A percentile compares a stretch with the other conserved stretches of the same genome.
Conservation (phyloP, 257 asterid genomes). For the Leptodermis oblonga region DNA sequence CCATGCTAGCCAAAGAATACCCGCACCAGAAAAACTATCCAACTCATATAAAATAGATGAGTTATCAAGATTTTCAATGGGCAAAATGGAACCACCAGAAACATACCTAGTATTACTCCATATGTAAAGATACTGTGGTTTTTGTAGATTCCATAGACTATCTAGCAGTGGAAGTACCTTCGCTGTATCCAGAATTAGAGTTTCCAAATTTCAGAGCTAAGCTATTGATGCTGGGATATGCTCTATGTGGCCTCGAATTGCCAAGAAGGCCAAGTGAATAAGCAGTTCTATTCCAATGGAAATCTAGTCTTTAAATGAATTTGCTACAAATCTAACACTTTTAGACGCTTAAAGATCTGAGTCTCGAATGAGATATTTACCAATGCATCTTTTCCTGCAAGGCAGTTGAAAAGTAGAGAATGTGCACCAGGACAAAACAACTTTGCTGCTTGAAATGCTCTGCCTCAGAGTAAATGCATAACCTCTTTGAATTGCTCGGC, state of each 20-base stretch:
- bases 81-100: background rate
- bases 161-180: background rate
- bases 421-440: background rate
- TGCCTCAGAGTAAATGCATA: background rate
- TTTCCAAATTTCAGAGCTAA: slow-evolving; percentile 1
- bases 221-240: background rate
- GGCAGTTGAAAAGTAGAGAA: background rate
- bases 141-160: background rate
- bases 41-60: background rate
- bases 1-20: background rate
- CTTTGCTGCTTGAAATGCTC: background rate
- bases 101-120: background rate
- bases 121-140: background rate
- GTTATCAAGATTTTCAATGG: background rate
- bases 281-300: background rate
- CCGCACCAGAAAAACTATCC: background rate
- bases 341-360: background rate
- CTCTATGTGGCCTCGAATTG: background rate
- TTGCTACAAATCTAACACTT: slow-evolving; percentile 8
- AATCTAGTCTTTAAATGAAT: background rate
- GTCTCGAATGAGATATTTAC: background rate
- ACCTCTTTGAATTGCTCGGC: background rate
- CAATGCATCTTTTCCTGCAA: background rate
- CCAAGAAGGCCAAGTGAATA: slow-evolving; percentile 4
- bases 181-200: background rate